Evolutionary conservation across 768 basidiomycete genomes (phyloP).

Genomic region (Lactifluus hygrophoroides): DNA sequence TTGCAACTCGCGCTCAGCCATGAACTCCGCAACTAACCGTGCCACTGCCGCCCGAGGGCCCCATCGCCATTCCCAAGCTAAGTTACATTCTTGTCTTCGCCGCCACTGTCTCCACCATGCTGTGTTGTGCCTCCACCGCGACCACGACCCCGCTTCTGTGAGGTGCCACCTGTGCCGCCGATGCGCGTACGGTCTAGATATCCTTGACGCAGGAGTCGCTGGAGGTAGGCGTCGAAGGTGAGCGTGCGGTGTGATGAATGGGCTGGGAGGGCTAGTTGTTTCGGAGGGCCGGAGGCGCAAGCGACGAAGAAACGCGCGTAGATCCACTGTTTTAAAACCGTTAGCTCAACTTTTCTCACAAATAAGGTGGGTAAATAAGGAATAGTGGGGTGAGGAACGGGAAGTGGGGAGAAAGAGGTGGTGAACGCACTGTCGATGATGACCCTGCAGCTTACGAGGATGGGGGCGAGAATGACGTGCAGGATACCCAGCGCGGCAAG

Average conservation of each 20-base stretch:
- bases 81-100: slow-evolving; percentile 32
- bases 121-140: slow-evolving; percentile 32
- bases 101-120: slow-evolving; percentile 15
- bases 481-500: slow-evolving; percentile 64
- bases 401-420: too few relatives aligned
- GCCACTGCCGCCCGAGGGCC: slow-evolving; percentile 63
- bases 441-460: slow-evolving; percentile 72
- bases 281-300: slow-evolving; percentile 48
- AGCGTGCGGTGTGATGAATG: slow-evolving; percentile 43
- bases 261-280: slow-evolving; percentile 42
- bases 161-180: slow-evolving; percentile 32
- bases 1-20: slow-evolving; percentile 36
- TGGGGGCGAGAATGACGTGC: slow-evolving; percentile 72
- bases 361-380: background rate
- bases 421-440: slow-evolving; percentile 68
- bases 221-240: slow-evolving; percentile 59
- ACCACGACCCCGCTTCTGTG: slow-evolving; percentile 45
- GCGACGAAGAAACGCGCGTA: slow-evolving; percentile 37
- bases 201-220: slow-evolving; percentile 53
- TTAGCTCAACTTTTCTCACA: too few relatives aligned
- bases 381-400: background rate
- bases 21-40: slow-evolving; percentile 71
- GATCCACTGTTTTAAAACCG: slow-evolving; percentile 60
- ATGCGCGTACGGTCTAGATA: slow-evolving; percentile 65
- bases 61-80: slow-evolving; percentile 80